Evolutionary conservation across 441 rosid species (phyloP), one percentile per base, ranked within the genome.

Genomic region (Populus hybrid): DNA sequence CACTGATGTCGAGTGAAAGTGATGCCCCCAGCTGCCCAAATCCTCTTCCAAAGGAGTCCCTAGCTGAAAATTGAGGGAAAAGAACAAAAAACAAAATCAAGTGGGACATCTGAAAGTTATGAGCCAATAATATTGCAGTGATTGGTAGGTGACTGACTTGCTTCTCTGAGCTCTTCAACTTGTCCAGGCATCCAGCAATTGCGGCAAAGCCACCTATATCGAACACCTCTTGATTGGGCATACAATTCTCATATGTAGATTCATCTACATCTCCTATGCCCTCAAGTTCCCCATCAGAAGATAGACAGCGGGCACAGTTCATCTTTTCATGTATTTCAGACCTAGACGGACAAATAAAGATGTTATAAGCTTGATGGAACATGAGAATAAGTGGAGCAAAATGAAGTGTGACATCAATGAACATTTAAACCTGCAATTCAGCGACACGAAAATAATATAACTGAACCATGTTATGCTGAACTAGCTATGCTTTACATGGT

Each of bases 271-370:
- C 85, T 67, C 65, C 82, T 6, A 70, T 67, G 76, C 68, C 84
- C 75, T 83, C 87, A 16, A 78, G 74, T 59, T 36, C 81, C 71
- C 72, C 84, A 53, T 78, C 86, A 78, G 77, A 14, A 75, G 64
- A 73, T 80, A 78, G 82, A 85, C 98, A 96, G 77, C 98, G 93
- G 67, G 32, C 71, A 85, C 98, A 93, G 82, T 87, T 88, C 96
- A 94, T 90, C 69, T 92, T 96, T 79, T 87, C 96, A 86, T 96
- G 99, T 83, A 94, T 94, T 86, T 96, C 98, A 69, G 99, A 96
- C 91, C 99, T 96, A 84, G 69, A 71, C 5, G 23, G 26, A 79
- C 40, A 83, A 35, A 81, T 35, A 74, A 12, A 40, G 69, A 81
- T 36, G 53, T 67, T 32, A 18, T 10, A 5, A 42, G n/a, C 21